A percentile compares a stretch with the other conserved stretches of the same genome.
phyloP scores from a whole-genome alignment of 768 basidiomycete genomes.

The Cyclocybe aegerita region DNA sequence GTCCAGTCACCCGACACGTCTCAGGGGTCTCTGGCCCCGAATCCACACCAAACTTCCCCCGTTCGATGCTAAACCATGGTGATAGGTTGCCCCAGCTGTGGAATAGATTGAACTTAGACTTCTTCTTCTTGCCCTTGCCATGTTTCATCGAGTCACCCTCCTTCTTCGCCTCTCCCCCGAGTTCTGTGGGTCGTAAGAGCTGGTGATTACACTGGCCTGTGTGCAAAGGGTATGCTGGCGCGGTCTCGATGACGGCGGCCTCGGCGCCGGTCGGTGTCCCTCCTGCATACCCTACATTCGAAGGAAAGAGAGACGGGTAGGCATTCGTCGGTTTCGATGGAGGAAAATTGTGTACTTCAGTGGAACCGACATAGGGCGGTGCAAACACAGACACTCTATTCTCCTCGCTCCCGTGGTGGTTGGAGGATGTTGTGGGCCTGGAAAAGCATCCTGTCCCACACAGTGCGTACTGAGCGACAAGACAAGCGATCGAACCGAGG shows the following conservation, averaged over 20 bases:
- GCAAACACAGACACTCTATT: slow-evolving; percentile 40
- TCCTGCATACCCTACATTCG: slow-evolving; percentile 75
- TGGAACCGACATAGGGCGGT: slow-evolving; percentile 71
- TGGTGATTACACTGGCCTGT: slow-evolving; percentile 57
- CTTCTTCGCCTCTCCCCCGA: slow-evolving; percentile 20
- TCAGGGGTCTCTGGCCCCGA: slow-evolving; percentile 70
- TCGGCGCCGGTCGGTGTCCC: slow-evolving; percentile 81
- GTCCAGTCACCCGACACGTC: slow-evolving; percentile 66
- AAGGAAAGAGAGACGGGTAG: slow-evolving; percentile 72
- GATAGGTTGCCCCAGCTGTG: slow-evolving; percentile 82
- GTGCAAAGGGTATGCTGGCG: slow-evolving; percentile 77
- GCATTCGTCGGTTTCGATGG: slow-evolving; percentile 73
- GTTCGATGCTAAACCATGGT: slow-evolving; percentile 79
- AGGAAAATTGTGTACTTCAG: slow-evolving; percentile 67
- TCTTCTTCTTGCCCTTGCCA: slow-evolving; percentile 23
- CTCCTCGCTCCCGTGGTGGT: slow-evolving; percentile 5
- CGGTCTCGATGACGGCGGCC: slow-evolving; percentile 68
- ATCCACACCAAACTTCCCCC: slow-evolving; percentile 68
- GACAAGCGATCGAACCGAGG: slow-evolving; percentile 51
- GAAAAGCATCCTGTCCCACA: slow-evolving; percentile 42
- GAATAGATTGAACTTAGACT: slow-evolving; percentile 61
- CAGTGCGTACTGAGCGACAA: slow-evolving; percentile 48
- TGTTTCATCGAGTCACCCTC: slow-evolving; percentile 10
- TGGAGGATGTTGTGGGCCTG: slow-evolving; percentile 4
- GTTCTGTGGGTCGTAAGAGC: slow-evolving; percentile 51